Base-by-base conservation (phyloP, 306 rosid genomes). In the Sicyos baderoa region DNA sequence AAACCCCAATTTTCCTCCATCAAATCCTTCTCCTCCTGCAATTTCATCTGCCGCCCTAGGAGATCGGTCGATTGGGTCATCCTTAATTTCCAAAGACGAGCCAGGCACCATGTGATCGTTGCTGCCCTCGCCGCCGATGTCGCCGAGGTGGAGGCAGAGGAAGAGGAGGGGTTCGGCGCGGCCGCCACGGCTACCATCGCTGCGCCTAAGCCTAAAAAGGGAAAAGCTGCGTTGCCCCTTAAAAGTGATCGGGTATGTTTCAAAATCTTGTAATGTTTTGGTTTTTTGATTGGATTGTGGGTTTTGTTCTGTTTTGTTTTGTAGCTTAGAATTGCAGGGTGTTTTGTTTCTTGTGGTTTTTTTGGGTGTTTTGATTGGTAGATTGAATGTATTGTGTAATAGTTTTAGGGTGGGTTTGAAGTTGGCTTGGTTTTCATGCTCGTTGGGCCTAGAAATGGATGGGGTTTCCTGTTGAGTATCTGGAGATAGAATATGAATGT, bases 161-260 rank as follows among this genome's bases (percentile, higher is more conserved):
- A 12, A 5, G 82, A 12, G 6, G 87, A 78, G 15, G 86, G 16
- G 6, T 75, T 35, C 4, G 68, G 15, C 23, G 49, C 12, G 13
- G 76, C 35, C 70, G 82, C 49, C 8, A 29, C 83, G 7, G 57
- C 61, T 13, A 3, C 83, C 2, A 71, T 71, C 60, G 5, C 72
- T 29, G 19, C 77, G 16, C 56, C 81, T 7, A 93, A 90, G 71
- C 97, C 96, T 7, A 90, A 86, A 84, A 88, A 79, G 55, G 99
- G 97, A 45, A 93, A 93, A 74, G 91, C 96, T 47, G 97, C 99
- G 65, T 83, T 93, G 82, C 90, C 68, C 68, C 89, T 93, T 66
- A 90, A 90, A 86, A 85, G 96, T 67, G 99, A 93, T 8, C 84
- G 97, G 80, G 99, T 93, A 80, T 72, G 81, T 52, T 47, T 15